A percentile compares a stretch with the other conserved stretches of the same genome.
Conservation (phyloP, 768 basidiomycete genomes). For the Boletus bicolor region DNA sequence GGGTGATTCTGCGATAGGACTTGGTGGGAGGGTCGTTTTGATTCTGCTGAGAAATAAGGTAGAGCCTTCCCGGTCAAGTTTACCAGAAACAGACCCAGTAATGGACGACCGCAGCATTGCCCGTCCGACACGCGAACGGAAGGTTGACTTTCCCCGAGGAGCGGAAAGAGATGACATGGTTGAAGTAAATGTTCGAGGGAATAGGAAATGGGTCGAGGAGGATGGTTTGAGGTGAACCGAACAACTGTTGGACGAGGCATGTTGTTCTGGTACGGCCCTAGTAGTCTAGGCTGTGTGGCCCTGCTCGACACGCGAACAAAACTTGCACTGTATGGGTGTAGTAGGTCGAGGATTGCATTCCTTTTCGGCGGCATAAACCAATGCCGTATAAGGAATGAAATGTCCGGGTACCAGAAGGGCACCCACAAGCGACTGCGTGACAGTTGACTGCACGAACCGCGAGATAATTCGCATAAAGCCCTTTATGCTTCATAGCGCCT, state of each 20-base stretch:
- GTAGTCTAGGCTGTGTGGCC: too few species aligned
- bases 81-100: slow-evolving; percentile 27
- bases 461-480: too few species aligned
- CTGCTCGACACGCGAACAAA: too few species aligned
- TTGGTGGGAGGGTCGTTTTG: slow-evolving; percentile 39
- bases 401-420: too few species aligned
- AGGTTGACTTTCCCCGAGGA: slow-evolving; percentile 38
- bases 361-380: too few species aligned
- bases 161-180: slow-evolving; percentile 27
- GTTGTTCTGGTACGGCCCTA: too few species aligned
- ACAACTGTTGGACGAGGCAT: slow-evolving; percentile 10
- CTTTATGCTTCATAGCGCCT: too few species aligned
- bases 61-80: slow-evolving; percentile 30
- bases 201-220: slow-evolving; percentile 1
- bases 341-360: too few species aligned
- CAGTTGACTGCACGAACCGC: too few species aligned
- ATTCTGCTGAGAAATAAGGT: slow-evolving; percentile 31
- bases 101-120: slow-evolving; percentile 58
- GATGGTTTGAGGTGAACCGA: slow-evolving; percentile 7
- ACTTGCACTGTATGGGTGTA: too few species aligned
- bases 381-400: too few species aligned
- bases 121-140: slow-evolving; percentile 59
- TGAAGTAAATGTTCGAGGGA: slow-evolving; percentile 3
- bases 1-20: slow-evolving; percentile 71
- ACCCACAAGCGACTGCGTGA: too few species aligned